phyloP scores from a whole-genome alignment of 768 basidiomycete species.

The Collybiopsis confluens region DNA sequence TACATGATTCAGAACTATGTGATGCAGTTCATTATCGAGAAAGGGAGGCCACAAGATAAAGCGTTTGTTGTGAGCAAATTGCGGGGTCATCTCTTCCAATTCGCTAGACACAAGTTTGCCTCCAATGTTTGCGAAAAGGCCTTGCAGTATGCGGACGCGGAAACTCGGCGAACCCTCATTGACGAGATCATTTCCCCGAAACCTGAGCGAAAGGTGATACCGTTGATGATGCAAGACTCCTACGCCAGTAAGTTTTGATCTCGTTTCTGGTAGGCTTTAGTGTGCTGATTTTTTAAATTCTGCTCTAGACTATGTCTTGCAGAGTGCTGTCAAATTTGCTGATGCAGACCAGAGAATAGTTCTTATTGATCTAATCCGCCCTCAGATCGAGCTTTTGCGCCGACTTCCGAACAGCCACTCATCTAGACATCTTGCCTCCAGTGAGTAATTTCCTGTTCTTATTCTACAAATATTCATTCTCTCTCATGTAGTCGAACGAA shows the following conservation, averaged over 20 bases:
- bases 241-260: constrained; percentile 66
- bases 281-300: not conserved
- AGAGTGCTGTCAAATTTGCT: constrained; percentile 66
- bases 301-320: constrained; percentile 75
- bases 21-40: constrained; percentile 87
- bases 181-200: constrained; percentile 74
- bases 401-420: constrained; percentile 62
- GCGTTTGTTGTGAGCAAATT: constrained; percentile 62
- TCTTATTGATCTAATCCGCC: constrained; percentile 58
- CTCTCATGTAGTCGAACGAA: constrained; percentile 54
- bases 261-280: constrained; percentile 6
- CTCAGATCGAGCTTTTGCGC: constrained; percentile 68
- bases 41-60: constrained; percentile 69
- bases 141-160: constrained; percentile 57
- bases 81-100: constrained; percentile 70
- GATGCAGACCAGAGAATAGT: constrained; percentile 69
- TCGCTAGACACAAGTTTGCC: constrained; percentile 88
- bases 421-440: constrained; percentile 77
- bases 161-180: constrained; percentile 65
- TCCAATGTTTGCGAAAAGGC: constrained; percentile 97
- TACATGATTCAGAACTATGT: constrained; percentile 78
- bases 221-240: constrained; percentile 81
- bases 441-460: constrained; percentile 36
- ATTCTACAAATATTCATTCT: not conserved
- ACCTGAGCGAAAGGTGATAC: constrained; percentile 66